Evolutionary conservation across 192 early-diverging fungal species (phyloP), one percentile per base, ranked within the genome.

Genomic region (Funneliformis geosporum): DNA sequence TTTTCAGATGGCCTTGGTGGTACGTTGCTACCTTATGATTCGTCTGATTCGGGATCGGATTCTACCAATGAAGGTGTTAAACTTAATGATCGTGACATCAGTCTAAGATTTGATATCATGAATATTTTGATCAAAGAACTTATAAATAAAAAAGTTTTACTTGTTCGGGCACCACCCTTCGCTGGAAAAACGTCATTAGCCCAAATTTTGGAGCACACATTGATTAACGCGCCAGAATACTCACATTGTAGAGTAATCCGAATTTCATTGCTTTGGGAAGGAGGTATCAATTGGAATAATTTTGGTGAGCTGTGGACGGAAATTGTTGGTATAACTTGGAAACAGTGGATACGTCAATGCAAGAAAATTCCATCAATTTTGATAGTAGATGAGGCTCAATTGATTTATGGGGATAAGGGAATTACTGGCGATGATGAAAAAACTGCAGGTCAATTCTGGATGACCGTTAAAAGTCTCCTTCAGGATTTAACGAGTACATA

Each of bases 131-230:
- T 38, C 74, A 21, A 40, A 61, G n/a, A 2, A 12, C 70, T 72
- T 60, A 38, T 18, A 16, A 4, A 75, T 4, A 61, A 33, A 11
- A 21, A 8, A 21, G 60, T 75, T 8, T 40, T 80, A 9, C 72
- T 80, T 43, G 38, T 80, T 8, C 73, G 62, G 23, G 70, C 79
- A 33, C 79, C 70, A 40, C 79, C 72, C 8, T 68, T 33, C 8
- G 21, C 79, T 5, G 73, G 79, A 1, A 80, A 80, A 64, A 80
- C 79, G 1, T 80, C 59, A 39, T 25, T 75, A 16, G 4, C 62
- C 25, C 64, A 70, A 43, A 40, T 79, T 7, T 43, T 79, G 40
- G 78, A 79, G 73, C n/a, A n/a, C n/a, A n/a, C n/a, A n/a, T n/a
- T n/a, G n/a, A n/a, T n/a, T n/a, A n/a, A n/a, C n/a, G n/a, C n/a